Base-by-base conservation (phyloP, 371 early-diverging fungal genomes). In the Lichtheimia hyalospora region DNA sequence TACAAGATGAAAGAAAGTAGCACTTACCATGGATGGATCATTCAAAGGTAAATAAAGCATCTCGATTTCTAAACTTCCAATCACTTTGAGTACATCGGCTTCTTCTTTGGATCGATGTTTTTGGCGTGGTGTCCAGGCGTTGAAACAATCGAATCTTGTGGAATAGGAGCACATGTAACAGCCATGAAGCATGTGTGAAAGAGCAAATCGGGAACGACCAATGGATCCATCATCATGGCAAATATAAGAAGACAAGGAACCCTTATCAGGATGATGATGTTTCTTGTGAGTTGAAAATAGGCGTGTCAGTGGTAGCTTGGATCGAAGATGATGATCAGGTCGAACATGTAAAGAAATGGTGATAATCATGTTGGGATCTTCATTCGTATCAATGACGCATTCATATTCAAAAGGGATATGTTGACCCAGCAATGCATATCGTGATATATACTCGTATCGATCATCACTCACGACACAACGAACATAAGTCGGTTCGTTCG, bases 401-500 rank as follows among this genome's bases (percentile, higher is more conserved):
- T 79, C 80, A 28, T 79, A 75, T n/a, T 66, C 64, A 52, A 70
- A 65, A 15, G 41, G 28, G 27, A 70, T 58, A 28, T 70, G 57
- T 12, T 61, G 66, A 3, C 63, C 63, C 7, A 70, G 56, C 13
- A 67, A 52, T 50, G 72, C 74, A 42, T 79, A 79, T 7, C 74
- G 70, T 13, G 80, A 74, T 67, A 81, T 71, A 55, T 81, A 77
- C 49, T 81, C 81, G 59, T 75, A 77, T 28, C 74, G 50, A 1
- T 75, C 77, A 49, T 81, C 81, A 24, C 75, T 81, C 8, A 80
- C 67, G 0, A 80, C 75, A 41, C 75, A 77, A 2, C 81, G 75
- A 0, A 75, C 75, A 49, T 71, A 75, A 20, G 81, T 74, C 5
- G 67, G 63, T 1, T 80, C 81, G 4, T 64, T 73, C 13, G 81